These are phyloP conservation scores for Penicillium diatomitis DNA, from an alignment of 495 filamentous ascomycete genomes.

Conservation along the genomic window DNA sequence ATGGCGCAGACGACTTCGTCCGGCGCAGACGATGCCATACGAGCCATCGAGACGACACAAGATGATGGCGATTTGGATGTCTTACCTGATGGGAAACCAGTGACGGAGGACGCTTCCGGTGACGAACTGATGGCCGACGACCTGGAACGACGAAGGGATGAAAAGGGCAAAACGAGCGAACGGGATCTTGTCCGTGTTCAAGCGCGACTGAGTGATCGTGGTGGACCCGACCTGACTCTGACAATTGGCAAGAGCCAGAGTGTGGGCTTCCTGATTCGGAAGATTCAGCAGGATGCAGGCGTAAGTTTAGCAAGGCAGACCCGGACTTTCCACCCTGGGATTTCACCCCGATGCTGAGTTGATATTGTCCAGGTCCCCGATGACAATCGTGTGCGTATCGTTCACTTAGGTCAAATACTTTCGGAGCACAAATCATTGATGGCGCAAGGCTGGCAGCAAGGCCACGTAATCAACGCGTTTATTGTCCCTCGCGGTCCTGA, in stretches of 20 bases:
- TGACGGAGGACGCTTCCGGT: conserved; percentile 33
- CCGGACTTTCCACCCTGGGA: neutral
- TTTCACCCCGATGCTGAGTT: no score
- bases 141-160: conserved; percentile 50
- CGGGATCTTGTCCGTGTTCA: conserved; percentile 47
- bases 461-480: conserved; percentile 70
- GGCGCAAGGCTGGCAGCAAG: conserved; percentile 66
- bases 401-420: conserved; percentile 71
- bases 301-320: conserved; percentile 37
- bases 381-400: conserved; percentile 53
- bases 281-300: conserved; percentile 53
- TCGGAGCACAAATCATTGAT: conserved; percentile 54
- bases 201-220: conserved; percentile 62
- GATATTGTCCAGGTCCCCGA: conserved; percentile 29
- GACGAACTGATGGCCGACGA: conserved; percentile 43
- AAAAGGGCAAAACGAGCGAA: conserved; percentile 50
- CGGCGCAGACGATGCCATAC: neutral
- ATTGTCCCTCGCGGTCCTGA: conserved; percentile 40
- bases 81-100: conserved; percentile 38
- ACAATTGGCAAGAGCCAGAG: conserved; percentile 50
- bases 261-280: conserved; percentile 52
- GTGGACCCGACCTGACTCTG: conserved; percentile 54
- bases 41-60: conserved; percentile 17
- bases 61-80: conserved; percentile 39
- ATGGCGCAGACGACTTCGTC: conserved; percentile 34